Conservation (phyloP, 2,329 filamentous ascomycete species). For the Huntiella savannae region DNA sequence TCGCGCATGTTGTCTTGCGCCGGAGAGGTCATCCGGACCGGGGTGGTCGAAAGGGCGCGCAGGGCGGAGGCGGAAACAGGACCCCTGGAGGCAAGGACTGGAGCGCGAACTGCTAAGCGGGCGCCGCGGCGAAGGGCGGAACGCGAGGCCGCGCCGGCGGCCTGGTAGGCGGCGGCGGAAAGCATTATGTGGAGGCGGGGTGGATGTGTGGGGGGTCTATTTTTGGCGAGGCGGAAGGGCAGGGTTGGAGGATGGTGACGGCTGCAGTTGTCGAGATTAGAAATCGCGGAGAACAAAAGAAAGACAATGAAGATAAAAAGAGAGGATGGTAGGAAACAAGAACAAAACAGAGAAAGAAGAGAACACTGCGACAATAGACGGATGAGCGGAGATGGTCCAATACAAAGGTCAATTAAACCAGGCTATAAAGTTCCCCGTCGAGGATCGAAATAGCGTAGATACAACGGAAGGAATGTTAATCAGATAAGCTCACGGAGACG, state of each 20-base stretch:
- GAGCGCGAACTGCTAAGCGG: background rate
- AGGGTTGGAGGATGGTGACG: background rate
- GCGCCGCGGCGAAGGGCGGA: conserved; percentile 5
- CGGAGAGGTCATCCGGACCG: conserved; percentile 12
- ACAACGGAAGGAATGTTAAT: too few relatives aligned
- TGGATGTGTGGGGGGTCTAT: background rate
- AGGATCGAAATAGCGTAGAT: too few relatives aligned
- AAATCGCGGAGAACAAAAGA: background rate
- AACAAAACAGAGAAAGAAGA: too few relatives aligned
- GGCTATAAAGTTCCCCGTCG: too few relatives aligned
- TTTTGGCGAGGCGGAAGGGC: conserved; percentile 1
- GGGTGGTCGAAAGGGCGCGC: conserved; percentile 9
- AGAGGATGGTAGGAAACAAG: background rate
- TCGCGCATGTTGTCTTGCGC: conserved; percentile 16
- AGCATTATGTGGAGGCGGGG: conserved; percentile 5
- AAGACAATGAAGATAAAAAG: background rate
- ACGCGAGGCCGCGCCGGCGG: conserved; percentile 7
- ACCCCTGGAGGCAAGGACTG: background rate
- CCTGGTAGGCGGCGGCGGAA: conserved; percentile 8
- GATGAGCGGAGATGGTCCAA: too few relatives aligned
- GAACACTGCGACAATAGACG: conserved; percentile 5
- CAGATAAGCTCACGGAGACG: too few relatives aligned
- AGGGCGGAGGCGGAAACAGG: conserved; percentile 2
- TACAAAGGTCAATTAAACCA: too few relatives aligned
- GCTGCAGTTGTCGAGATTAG: background rate